Evolutionary conservation across 2,329 filamentous ascomycete genomes (phyloP).

Genomic region (Penicillium corylophilum): DNA sequence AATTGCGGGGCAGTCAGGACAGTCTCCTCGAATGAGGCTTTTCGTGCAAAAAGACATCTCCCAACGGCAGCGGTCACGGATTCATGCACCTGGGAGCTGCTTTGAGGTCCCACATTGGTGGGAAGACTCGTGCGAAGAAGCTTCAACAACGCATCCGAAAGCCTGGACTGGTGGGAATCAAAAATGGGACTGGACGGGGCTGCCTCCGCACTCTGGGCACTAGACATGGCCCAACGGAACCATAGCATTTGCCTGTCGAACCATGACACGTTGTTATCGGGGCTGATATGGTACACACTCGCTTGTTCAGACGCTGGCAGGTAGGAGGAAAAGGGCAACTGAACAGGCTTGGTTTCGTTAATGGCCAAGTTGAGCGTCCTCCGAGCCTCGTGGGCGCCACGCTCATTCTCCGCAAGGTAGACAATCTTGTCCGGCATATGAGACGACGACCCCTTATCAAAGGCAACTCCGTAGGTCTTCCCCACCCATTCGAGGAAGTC

Average conservation of each 20-base stretch:
- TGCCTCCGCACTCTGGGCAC: slow-evolving; percentile 20
- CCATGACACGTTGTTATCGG: slow-evolving; percentile 28
- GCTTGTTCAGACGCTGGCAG: slow-evolving; percentile 29
- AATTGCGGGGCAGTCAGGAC: slow-evolving; percentile 32
- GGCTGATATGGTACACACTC: slow-evolving; percentile 25
- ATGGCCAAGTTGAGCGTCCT: slow-evolving; percentile 36
- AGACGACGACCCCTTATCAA: slow-evolving; percentile 21
- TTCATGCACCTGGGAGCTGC: slow-evolving; percentile 26
- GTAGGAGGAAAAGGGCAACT: slow-evolving; percentile 37
- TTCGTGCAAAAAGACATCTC: slow-evolving; percentile 38
- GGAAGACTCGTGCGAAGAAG: slow-evolving; percentile 23
- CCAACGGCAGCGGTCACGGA: slow-evolving; percentile 39
- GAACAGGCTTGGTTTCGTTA: slow-evolving; percentile 16
- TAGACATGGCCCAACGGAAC: slow-evolving; percentile 40
- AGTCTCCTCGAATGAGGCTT: slow-evolving; percentile 20
- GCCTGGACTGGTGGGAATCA: slow-evolving; percentile 29
- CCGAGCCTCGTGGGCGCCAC: slow-evolving; percentile 32
- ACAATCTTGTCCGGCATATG: slow-evolving; percentile 27
- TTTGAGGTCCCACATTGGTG: neutral
- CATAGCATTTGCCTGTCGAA: slow-evolving; percentile 34
- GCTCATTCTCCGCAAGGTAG: slow-evolving; percentile 35
- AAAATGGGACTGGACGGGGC: slow-evolving; percentile 26
- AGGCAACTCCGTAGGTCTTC: slow-evolving; percentile 31
- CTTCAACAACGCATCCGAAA: slow-evolving; percentile 34
- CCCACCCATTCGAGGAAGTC: slow-evolving; percentile 36